A percentile compares a stretch with the other conserved stretches of the same genome.
Evolutionary conservation across 208 protist species (phyloP).

Genomic region (Novymonas esmeraldas): DNA sequence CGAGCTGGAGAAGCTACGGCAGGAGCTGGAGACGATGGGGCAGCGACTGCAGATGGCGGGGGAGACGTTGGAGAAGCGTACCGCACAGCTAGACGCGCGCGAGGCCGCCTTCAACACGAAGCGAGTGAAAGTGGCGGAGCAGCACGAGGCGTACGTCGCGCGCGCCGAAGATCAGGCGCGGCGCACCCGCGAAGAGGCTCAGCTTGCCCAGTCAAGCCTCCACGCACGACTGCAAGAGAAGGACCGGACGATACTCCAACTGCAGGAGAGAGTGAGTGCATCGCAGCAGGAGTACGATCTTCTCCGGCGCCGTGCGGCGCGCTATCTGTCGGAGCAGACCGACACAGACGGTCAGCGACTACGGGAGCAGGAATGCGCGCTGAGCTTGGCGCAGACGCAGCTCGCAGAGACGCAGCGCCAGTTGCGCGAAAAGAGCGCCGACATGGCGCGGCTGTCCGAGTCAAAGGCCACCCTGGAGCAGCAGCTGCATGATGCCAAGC

Average conservation of each 20-base stretch:
- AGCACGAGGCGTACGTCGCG: constrained; percentile 81
- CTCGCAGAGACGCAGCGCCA: constrained; percentile 43
- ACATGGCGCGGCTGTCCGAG: constrained; percentile 22
- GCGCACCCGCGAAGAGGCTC: constrained; percentile 56
- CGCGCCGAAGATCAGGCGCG: constrained; percentile 59
- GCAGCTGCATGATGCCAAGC: constrained; percentile 39
- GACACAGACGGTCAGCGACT: constrained; percentile 35
- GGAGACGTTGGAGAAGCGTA: constrained; percentile 61
- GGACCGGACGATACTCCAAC: constrained; percentile 38
- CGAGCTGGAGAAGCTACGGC: constrained; percentile 58
- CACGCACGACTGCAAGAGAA: constrained; percentile 63
- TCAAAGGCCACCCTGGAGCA: constrained; percentile 38
- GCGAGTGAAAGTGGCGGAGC: constrained; percentile 69
- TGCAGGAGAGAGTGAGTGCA: constrained; percentile 49
- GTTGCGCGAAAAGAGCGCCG: constrained; percentile 33
- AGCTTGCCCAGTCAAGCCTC: constrained; percentile 45
- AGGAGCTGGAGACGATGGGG: constrained; percentile 72
- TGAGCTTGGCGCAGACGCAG: constrained; percentile 34
- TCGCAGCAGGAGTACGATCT: constrained; percentile 78
- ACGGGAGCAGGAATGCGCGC: constrained; percentile 44
- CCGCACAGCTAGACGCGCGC: constrained; percentile 67
- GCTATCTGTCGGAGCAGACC: constrained; percentile 36
- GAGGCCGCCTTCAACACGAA: constrained; percentile 77
- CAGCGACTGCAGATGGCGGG: constrained; percentile 53
- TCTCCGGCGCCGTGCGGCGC: constrained; percentile 46